Evolutionary conservation across 306 rosid genomes (phyloP).

Genomic region (Spatholobus suberectus): DNA sequence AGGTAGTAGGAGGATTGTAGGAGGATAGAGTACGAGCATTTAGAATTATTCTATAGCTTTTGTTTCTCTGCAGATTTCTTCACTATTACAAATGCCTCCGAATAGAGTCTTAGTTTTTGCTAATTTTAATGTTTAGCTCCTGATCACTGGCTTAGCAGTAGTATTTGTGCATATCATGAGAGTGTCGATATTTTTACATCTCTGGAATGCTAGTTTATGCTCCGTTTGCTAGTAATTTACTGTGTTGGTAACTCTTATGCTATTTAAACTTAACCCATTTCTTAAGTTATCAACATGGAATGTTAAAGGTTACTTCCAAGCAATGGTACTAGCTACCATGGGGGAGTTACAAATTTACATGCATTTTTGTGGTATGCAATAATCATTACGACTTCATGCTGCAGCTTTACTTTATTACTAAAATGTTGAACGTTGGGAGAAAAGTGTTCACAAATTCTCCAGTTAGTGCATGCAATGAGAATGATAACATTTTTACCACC

Average conservation of each 20-base stretch:
- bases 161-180: background rate
- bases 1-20: too few relatives aligned
- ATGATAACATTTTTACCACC: constrained; percentile 6
- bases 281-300: background rate
- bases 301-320: background rate
- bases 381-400: too few relatives aligned
- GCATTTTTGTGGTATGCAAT: constrained; percentile 10
- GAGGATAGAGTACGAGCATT: too few relatives aligned
- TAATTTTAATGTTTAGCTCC: background rate
- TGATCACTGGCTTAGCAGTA: background rate
- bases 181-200: background rate
- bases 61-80: background rate
- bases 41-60: too few relatives aligned
- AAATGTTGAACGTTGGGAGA: background rate
- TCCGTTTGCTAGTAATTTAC: background rate
- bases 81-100: background rate
- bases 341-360: background rate
- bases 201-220: constrained; percentile 11
- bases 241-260: background rate
- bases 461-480: background rate
- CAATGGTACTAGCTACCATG: background rate
- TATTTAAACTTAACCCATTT: background rate
- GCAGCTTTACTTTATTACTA: background rate
- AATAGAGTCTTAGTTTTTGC: constrained; percentile 5
- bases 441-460: background rate